Evolutionary conservation across 2,329 filamentous ascomycete genomes (phyloP).

Genomic region (Neopestalotiopsis clavispora): DNA sequence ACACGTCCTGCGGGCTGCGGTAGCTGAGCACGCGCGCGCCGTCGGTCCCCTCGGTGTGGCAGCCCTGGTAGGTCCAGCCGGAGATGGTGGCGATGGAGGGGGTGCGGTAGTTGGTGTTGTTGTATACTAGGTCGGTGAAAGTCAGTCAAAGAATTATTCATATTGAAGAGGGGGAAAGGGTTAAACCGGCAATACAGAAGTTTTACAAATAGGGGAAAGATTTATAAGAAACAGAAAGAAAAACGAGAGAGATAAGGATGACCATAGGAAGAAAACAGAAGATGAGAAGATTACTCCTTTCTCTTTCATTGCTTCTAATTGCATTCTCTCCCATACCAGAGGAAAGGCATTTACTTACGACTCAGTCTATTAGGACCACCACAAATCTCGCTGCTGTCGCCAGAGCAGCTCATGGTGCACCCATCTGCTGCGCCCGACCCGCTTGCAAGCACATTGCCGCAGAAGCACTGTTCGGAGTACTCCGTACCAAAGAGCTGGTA

Average conservation of each 20-base stretch:
- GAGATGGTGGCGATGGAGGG: conserved; percentile 16
- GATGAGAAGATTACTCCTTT: no score
- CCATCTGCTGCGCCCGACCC: conserved; percentile 44
- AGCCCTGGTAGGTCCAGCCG: conserved; percentile 41
- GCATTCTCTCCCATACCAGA: not conserved
- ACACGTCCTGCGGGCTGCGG: conserved; percentile 37
- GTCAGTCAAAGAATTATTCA: no score
- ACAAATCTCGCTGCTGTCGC: conserved; percentile 33
- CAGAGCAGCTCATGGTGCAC: conserved; percentile 45
- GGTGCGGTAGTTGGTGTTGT: conserved; percentile 17
- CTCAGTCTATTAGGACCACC: conserved; percentile 41
- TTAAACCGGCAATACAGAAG: no score
- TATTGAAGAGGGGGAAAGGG: no score
- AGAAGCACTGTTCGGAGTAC: conserved; percentile 20
- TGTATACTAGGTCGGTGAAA: conserved; percentile 32
- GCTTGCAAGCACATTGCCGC: conserved; percentile 37
- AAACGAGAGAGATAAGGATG: no score
- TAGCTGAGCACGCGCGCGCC: conserved; percentile 39
- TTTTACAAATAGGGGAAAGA: no score
- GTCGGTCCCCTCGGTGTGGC: conserved; percentile 45
- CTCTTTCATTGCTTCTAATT: no score
- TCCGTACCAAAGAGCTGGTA: conserved; percentile 21
- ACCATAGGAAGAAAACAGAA: no score
- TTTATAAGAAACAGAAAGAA: no score
- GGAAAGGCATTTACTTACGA: conserved; percentile 8